phyloP scores from a whole-genome alignment of 306 rosid genomes.

The Lathyrus tuberosus region DNA sequence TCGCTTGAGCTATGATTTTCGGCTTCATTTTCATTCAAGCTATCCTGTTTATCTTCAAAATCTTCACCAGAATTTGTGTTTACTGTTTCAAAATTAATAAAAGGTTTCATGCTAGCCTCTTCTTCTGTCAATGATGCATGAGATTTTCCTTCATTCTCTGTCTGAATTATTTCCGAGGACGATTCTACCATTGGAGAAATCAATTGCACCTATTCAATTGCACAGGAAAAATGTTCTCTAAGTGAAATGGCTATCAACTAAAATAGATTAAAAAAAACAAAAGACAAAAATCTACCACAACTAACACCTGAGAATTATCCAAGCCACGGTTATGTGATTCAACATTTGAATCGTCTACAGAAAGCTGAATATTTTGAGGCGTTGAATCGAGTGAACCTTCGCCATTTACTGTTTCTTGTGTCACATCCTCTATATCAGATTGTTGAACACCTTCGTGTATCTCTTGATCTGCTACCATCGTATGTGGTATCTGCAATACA shows the following conservation, averaged over 20 bases:
- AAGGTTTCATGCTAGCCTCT: constrained; percentile 13
- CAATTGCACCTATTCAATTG: constrained; percentile 39
- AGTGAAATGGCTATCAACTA: neutral
- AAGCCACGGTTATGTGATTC: constrained; percentile 37
- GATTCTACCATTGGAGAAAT: constrained; percentile 35
- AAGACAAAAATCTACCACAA: constrained; percentile 8
- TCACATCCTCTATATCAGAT: constrained; percentile 30
- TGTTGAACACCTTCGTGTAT: constrained; percentile 17
- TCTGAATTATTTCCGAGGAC: constrained; percentile 15
- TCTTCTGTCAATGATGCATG: constrained; percentile 26
- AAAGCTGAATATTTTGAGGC: constrained; percentile 21
- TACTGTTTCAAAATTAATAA: constrained; percentile 9
- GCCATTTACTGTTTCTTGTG: constrained; percentile 27
- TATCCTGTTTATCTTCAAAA: constrained; percentile 17
- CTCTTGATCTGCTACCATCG: constrained; percentile 21
- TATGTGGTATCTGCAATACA: constrained; percentile 25
- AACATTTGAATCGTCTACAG: constrained; percentile 20
- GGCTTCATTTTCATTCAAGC: constrained; percentile 22
- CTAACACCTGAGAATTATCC: constrained; percentile 49
- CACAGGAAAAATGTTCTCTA: neutral
- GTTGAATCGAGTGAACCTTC: constrained; percentile 26
- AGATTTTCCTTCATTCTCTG: constrained; percentile 27
- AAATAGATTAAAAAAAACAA: neutral
- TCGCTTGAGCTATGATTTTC: constrained; percentile 22
- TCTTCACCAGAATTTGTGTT: constrained; percentile 6